Percentiles rank a stretch among this genome's conserved stretches.
phyloP scores from a whole-genome alignment of 257 asterid genomes.

The Eustoma russellianum region DNA sequence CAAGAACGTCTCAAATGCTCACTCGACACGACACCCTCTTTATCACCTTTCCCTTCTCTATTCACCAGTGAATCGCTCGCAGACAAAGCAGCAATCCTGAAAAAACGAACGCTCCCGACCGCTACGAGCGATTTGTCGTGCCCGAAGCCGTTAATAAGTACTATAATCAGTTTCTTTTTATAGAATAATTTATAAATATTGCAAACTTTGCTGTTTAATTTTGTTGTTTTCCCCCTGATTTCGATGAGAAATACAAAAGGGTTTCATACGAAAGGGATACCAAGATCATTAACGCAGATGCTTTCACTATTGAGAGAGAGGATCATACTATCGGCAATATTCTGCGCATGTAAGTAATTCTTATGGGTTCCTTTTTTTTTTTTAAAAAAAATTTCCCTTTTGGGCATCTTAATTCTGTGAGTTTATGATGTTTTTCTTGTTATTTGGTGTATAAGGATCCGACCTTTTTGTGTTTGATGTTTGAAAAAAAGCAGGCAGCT shows the following conservation, averaged over 20 bases:
- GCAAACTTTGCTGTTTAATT: not conserved
- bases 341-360: slow-evolving; percentile 56
- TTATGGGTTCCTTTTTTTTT: not conserved
- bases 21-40: no score
- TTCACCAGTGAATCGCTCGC: no score
- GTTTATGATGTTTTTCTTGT: no score
- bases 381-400: no score
- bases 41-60: no score
- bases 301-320: slow-evolving; percentile 86
- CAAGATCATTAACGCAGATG: slow-evolving; percentile 84
- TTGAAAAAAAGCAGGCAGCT: slow-evolving; percentile 55
- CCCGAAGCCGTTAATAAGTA: slow-evolving; percentile 85
- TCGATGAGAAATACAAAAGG: slow-evolving; percentile 25
- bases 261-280: slow-evolving; percentile 96
- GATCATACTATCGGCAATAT: slow-evolving; percentile 93
- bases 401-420: no score
- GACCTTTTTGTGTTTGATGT: slow-evolving; percentile 4
- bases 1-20: no score
- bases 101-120: slow-evolving; percentile 47
- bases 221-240: not conserved
- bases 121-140: slow-evolving; percentile 93
- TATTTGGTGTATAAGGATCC: not conserved
- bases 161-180: slow-evolving; percentile 1
- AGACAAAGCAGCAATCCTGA: not conserved
- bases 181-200: not conserved